Base-by-base conservation (phyloP, 1,139 yeast species). In the Protomyces arabidopsidicola region DNA sequence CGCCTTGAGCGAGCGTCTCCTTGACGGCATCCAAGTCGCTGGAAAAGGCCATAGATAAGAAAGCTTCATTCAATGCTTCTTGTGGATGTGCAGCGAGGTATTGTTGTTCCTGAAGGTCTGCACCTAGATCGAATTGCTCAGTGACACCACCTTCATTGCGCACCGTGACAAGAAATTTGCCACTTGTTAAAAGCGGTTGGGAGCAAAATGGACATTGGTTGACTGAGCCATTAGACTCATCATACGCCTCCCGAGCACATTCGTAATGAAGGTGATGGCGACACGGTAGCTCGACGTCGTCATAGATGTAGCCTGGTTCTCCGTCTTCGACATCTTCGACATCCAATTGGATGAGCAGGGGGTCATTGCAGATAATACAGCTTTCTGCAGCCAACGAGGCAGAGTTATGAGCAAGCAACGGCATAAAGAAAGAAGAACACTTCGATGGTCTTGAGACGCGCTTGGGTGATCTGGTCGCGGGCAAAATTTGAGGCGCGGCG, bases 251-350 rank as follows among this genome's bases (percentile, higher is more conserved):
- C 5, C 53, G 63, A 18, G 69, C 64, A 51, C 72, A 70, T 1
- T 63, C 65, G 70, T 71, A 70, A 63, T 70, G 72, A 55, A 68
- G 67, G 34, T 69, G 68, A 45, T 69, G 70, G 12, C 55, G 38
- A 55, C 64, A 56, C 3, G 68, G 68, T 51, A 67, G 56, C 45
- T 62, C 63, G 10, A 67, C 68, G 52, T 66, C 69, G 65, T 67
- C 69, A 6, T 55, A 63, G 18, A 62, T 53, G 20, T 22, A 58
- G 20, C 24, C 45, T 22, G 5, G 24, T 20, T 9, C 45, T 4
- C 27, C 52, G 16, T 55, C 60, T 20, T 31, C 56, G 10, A 34
- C 51, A 6, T 48, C 45, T 4, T 61, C 65, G 14, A 51, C 50
- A 2, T 55, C 65, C 36, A 58, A 22, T 36, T 56, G 56, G 14